These are phyloP conservation scores for Lipomyces japonicus DNA, from an alignment of 805 yeast genomes.

Conservation along the genomic window DNA sequence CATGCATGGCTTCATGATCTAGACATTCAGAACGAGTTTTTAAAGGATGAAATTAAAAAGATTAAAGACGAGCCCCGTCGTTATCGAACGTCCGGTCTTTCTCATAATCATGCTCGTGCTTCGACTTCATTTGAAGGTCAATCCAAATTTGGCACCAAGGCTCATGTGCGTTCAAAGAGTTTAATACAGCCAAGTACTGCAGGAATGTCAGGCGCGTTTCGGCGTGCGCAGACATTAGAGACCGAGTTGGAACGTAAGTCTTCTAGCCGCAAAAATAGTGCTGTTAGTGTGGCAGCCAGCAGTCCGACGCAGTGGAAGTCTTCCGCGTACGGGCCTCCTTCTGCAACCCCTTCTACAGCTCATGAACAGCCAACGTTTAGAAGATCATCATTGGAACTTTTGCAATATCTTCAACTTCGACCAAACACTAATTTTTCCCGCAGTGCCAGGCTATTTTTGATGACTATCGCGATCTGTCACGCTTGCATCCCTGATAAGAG, in stretches of 20 bases:
- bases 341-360: neutral
- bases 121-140: neutral
- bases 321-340: constrained; percentile 14
- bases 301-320: constrained; percentile 19
- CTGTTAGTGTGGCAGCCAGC: constrained; percentile 7
- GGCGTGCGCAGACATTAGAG: constrained; percentile 13
- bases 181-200: neutral
- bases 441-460: constrained; percentile 71
- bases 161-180: neutral
- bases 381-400: constrained; percentile 57
- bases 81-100: neutral
- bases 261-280: neutral
- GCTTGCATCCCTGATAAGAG: constrained; percentile 69
- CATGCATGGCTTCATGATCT: constrained; percentile 82
- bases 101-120: too few species aligned
- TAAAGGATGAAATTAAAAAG: constrained; percentile 10
- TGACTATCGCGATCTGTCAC: constrained; percentile 83
- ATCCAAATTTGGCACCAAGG: neutral
- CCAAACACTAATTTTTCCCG: constrained; percentile 69
- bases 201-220: constrained; percentile 18
- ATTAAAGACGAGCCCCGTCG: neutral
- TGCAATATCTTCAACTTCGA: constrained; percentile 63
- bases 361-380: neutral
- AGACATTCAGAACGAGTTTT: constrained; percentile 44
- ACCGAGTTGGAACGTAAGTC: constrained; percentile 5